Evolutionary conservation across 441 rosid genomes (phyloP).

Genomic region (Gossypium aridum): DNA sequence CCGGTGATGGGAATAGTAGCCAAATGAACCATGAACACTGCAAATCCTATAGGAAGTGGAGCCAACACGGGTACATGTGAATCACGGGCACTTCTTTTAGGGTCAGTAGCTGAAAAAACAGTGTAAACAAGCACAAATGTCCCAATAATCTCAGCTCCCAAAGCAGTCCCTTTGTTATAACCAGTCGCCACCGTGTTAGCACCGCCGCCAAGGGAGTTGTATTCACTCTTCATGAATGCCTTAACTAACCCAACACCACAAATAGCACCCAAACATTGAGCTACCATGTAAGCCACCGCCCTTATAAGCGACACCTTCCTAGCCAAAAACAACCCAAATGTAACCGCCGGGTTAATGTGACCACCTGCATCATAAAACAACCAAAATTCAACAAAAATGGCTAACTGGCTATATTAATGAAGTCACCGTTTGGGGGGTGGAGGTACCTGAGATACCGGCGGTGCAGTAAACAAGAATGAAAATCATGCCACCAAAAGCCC

Average conservation of each 20-base stretch:
- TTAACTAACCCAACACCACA: constrained; percentile 77
- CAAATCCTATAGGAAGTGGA: constrained; percentile 31
- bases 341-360: constrained; percentile 84
- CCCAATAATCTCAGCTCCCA: constrained; percentile 84
- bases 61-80: constrained; percentile 69
- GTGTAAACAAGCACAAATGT: constrained; percentile 92
- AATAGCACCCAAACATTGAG: constrained; percentile 73
- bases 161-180: constrained; percentile 58
- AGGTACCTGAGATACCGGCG: constrained; percentile 53
- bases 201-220: constrained; percentile 60
- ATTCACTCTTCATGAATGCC: constrained; percentile 59
- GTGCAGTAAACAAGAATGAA: constrained; percentile 80
- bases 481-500: constrained; percentile 95
- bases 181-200: constrained; percentile 49
- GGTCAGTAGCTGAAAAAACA: constrained; percentile 88
- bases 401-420: neutral
- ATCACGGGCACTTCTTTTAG: constrained; percentile 85
- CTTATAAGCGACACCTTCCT: constrained; percentile 63
- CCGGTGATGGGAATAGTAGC: constrained; percentile 20
- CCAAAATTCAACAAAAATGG: neutral
- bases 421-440: neutral
- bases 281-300: constrained; percentile 69
- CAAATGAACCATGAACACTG: constrained; percentile 21
- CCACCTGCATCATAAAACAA: constrained; percentile 41
- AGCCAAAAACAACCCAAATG: constrained; percentile 69